Percentiles rank a stretch among this genome's conserved stretches.
These are phyloP conservation scores for Sparassis latifolia DNA, from an alignment of 1,284 basidiomycete species.

Conservation along the genomic window DNA sequence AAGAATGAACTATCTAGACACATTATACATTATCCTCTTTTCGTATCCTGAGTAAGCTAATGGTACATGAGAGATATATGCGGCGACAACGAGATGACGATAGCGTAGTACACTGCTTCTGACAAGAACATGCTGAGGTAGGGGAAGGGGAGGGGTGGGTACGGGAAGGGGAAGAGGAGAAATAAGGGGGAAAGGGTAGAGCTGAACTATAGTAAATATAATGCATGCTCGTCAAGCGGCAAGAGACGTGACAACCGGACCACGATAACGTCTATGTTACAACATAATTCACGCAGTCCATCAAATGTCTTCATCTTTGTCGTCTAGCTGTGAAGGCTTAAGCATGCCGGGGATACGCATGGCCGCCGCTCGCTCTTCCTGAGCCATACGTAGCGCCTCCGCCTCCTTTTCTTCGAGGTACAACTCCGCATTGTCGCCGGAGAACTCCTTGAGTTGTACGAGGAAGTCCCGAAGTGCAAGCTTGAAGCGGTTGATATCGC, in stretches of 20 bases:
- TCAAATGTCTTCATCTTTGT: conserved; percentile 83
- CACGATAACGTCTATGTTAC: conserved; percentile 16
- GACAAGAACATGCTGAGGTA: conserved; percentile 7
- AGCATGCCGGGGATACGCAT: conserved; percentile 98
- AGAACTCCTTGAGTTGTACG: conserved; percentile 92
- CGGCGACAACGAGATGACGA: conserved; percentile 25
- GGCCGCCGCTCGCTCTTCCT: conserved; percentile 82
- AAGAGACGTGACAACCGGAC: conserved; percentile 1
- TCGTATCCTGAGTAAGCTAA: conserved; percentile 26
- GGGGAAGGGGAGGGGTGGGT: conserved; percentile 5
- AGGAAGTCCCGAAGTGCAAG: conserved; percentile 89
- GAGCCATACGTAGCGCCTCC: conserved; percentile 62
- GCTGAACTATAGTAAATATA: conserved; percentile 6
- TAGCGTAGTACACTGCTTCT: conserved; percentile 24
- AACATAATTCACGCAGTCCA: conserved; percentile 16
- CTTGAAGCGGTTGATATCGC: conserved; percentile 92
- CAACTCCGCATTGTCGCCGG: conserved; percentile 79
- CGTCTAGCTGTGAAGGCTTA: conserved; percentile 91
- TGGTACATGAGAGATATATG: conserved; percentile 29
- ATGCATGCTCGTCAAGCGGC: not conserved
- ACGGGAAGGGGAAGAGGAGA: conserved; percentile 4
- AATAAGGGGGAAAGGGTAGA: not conserved
- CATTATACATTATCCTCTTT: conserved; percentile 18
- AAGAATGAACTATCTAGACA: not conserved
- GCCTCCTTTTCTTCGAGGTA: conserved; percentile 95